A percentile compares a stretch with the other conserved stretches of the same genome.
These are phyloP conservation scores for Viola odorata DNA, from an alignment of 345 rosid genomes.

Conservation along the genomic window DNA sequence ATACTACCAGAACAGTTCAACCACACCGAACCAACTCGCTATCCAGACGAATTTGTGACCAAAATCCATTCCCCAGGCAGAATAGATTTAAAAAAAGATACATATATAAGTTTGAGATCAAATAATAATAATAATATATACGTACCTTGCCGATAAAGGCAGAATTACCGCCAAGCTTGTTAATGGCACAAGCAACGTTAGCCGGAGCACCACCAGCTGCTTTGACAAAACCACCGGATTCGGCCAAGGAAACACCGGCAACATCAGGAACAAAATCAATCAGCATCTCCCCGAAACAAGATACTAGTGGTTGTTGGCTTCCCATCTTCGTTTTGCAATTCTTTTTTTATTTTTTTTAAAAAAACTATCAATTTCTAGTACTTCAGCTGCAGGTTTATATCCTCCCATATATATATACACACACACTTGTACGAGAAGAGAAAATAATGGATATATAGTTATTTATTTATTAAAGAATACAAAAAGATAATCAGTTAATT, in stretches of 20 bases:
- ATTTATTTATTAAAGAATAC: too few species aligned
- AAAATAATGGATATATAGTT: too few species aligned
- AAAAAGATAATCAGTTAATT: too few species aligned
- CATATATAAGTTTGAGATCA: not conserved
- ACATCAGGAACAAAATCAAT: slow-evolving; percentile 72
- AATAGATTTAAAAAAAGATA: not conserved
- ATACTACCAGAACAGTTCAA: too few species aligned
- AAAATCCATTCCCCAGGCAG: too few species aligned
- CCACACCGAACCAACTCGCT: too few species aligned
- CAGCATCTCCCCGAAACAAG: slow-evolving; percentile 69
- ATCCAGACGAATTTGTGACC: too few species aligned
- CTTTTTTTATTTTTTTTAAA: too few species aligned
- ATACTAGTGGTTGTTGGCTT: slow-evolving; percentile 20
- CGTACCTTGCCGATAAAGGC: slow-evolving; percentile 64
- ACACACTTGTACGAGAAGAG: too few species aligned
- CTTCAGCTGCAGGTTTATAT: too few species aligned
- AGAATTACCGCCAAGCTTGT: slow-evolving; percentile 56
- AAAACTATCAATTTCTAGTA: not conserved
- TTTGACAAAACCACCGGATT: slow-evolving; percentile 54
- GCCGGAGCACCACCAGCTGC: slow-evolving; percentile 85
- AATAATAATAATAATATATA: not conserved
- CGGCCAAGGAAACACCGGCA: slow-evolving; percentile 63
- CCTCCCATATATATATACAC: too few species aligned
- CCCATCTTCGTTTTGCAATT: too few species aligned
- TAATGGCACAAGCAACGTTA: slow-evolving; percentile 71